phyloP scores from a whole-genome alignment of 371 early-diverging fungal genomes.

The Spraguea lophii region DNA sequence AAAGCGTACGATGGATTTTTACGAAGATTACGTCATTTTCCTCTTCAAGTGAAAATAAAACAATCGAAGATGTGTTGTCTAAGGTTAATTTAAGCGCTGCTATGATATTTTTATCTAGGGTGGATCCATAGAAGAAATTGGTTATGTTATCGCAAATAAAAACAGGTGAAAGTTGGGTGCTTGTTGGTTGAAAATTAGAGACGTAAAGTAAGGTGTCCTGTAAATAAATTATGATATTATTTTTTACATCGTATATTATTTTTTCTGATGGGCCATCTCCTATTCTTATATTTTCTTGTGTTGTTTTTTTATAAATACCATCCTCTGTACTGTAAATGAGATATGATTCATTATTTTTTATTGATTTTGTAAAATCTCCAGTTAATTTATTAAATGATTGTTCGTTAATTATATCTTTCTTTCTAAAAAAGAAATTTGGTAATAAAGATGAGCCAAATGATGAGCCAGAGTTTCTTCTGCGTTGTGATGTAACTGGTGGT shows the following conservation, averaged over 20 bases:
- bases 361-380: too few relatives aligned
- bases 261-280: constrained; percentile 12
- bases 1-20: constrained; percentile 26
- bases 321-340: neutral
- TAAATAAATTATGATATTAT: constrained; percentile 16
- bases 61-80: constrained; percentile 16
- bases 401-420: too few relatives aligned
- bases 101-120: constrained; percentile 6
- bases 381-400: too few relatives aligned
- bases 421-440: too few relatives aligned
- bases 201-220: constrained; percentile 4
- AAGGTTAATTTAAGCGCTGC: constrained; percentile 2
- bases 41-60: constrained; percentile 10
- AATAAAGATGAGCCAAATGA: too few relatives aligned
- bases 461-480: too few relatives aligned
- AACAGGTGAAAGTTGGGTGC: constrained; percentile 1
- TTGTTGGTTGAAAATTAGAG: constrained; percentile 6
- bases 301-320: constrained; percentile 19
- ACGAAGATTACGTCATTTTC: constrained; percentile 4
- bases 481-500: too few relatives aligned
- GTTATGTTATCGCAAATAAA: constrained; percentile 7
- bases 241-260: constrained; percentile 19
- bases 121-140: constrained; percentile 26
- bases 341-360: too few relatives aligned
- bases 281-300: constrained; percentile 8